These are phyloP conservation scores for Kodamaea restingae DNA, from an alignment of 805 yeast genomes.

Conservation along the genomic window DNA sequence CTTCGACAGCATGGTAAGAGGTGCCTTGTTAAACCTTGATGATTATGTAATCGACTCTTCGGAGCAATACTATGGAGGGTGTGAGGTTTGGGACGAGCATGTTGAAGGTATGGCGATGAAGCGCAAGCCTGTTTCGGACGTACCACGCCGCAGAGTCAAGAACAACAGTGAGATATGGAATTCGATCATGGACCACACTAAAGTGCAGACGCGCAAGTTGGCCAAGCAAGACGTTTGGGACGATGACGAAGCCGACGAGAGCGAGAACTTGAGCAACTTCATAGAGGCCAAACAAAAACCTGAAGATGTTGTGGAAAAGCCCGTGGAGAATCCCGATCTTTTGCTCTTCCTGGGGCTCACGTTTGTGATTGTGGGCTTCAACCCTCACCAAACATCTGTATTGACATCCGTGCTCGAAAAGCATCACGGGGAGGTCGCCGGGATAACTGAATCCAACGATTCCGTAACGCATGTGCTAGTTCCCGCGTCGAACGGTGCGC, in stretches of 20 bases:
- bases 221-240: constrained; percentile 25
- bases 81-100: constrained; percentile 36
- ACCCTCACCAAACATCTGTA: constrained; percentile 30
- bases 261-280: constrained; percentile 15
- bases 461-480: constrained; percentile 30
- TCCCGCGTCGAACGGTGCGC: constrained; percentile 29
- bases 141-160: constrained; percentile 12
- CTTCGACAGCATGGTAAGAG: constrained; percentile 41
- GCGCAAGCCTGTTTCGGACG: not conserved
- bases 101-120: not conserved
- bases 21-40: constrained; percentile 37
- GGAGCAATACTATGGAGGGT: constrained; percentile 20
- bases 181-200: constrained; percentile 36
- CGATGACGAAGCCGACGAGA: constrained; percentile 13
- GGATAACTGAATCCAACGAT: constrained; percentile 15
- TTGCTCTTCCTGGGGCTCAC: constrained; percentile 38
- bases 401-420: constrained; percentile 42
- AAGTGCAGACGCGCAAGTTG: constrained; percentile 11
- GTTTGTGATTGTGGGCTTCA: constrained; percentile 44
- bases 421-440: constrained; percentile 39
- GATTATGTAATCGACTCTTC: constrained; percentile 34
- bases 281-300: not conserved
- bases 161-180: constrained; percentile 39
- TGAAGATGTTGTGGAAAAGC: not conserved
- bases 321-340: constrained; percentile 2